A percentile compares a stretch with the other conserved stretches of the same genome.
Conservation (phyloP, 2,329 filamentous ascomycete genomes). For the Fusarium liriodendri region DNA sequence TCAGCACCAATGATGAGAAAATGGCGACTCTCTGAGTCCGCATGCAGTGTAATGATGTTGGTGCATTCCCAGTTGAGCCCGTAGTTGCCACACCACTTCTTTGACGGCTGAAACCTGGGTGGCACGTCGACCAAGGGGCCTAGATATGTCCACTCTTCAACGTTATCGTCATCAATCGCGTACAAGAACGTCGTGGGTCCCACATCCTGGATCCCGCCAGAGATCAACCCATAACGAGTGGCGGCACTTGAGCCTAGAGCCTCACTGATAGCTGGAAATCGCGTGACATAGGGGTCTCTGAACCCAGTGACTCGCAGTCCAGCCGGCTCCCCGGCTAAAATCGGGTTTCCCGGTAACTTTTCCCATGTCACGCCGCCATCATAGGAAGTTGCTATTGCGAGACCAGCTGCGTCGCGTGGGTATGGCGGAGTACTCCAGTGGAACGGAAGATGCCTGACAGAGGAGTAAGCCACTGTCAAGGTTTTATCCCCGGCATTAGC, state of each 20-base stretch:
- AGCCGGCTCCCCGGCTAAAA: slow-evolving; percentile 41
- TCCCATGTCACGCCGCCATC: slow-evolving; percentile 49
- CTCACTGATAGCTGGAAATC: slow-evolving; percentile 38
- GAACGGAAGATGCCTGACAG: slow-evolving; percentile 47
- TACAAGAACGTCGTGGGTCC: slow-evolving; percentile 60
- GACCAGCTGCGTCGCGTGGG: slow-evolving; percentile 51
- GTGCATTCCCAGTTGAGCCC: slow-evolving; percentile 62
- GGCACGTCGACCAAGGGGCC: slow-evolving; percentile 54
- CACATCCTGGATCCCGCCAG: slow-evolving; percentile 54
- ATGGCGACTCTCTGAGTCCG: slow-evolving; percentile 43
- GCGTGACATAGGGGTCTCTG: slow-evolving; percentile 45
- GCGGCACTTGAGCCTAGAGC: slow-evolving; percentile 8
- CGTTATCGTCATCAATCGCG: slow-evolving; percentile 49
- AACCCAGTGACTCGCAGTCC: slow-evolving; percentile 43
- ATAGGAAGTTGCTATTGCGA: slow-evolving; percentile 51
- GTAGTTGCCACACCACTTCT: slow-evolving; percentile 59
- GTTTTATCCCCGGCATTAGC: slow-evolving; percentile 53
- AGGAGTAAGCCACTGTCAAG: slow-evolving; percentile 47
- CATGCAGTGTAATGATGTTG: slow-evolving; percentile 54
- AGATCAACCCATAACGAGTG: slow-evolving; percentile 57
- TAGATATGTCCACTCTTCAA: slow-evolving; percentile 56
- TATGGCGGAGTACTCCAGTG: slow-evolving; percentile 41
- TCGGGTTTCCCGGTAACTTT: slow-evolving; percentile 42
- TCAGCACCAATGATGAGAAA: slow-evolving; percentile 59
- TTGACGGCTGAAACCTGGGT: slow-evolving; percentile 49